Evolutionary conservation across 2,329 filamentous ascomycete species (phyloP), one percentile per base, ranked within the genome.

Genomic region (Calonectria hawksworthii): DNA sequence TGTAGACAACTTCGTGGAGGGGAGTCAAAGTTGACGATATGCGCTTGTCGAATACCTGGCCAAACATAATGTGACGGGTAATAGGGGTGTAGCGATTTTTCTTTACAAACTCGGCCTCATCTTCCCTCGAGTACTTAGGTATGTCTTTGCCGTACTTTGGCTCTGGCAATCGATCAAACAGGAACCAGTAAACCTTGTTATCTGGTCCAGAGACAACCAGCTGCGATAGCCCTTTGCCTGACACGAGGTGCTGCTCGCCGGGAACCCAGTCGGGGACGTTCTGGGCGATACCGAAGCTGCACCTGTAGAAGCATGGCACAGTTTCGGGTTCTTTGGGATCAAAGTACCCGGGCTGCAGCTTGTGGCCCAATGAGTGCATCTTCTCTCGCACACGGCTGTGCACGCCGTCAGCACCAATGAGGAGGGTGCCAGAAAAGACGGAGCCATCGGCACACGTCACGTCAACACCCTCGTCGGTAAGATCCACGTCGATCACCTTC

Each of bases 191-290:
- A 6, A 63, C 56, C 5, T 63, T 63, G 13, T 41, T 41, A 26
- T 63, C 56, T 28, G 56, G 56, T 4, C 56, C 56, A n/a, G 56
- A 63, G n/a, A 63, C 34, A 11, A 63, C 56, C 21, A 63, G 56
- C 23, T 63, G 56, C 4, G 56, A 63, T 4, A 14, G 34, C 21
- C 36, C 36, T 8, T 28, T 38, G n/a, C 56, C 56, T 16, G 16
- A 26, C 4, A 63, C 36, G 14, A 63, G 10, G 16, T 63, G 56
- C 34, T 63, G 56, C 56, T 63, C 32, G 4, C 56, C 56, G 11
- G 34, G 13, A 21, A 63, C 23, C 56, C 56, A 63, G 21, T 41
- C 38, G 6, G 56, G 56, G 7, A 63, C 56, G 18, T 63, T 41
- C 21, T n/a, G 34, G 23, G 56, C 56, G 38, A 63, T 63, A 14